phyloP scores from a whole-genome alignment of 2,329 filamentous ascomycete genomes.

The Cadophora malorum region DNA sequence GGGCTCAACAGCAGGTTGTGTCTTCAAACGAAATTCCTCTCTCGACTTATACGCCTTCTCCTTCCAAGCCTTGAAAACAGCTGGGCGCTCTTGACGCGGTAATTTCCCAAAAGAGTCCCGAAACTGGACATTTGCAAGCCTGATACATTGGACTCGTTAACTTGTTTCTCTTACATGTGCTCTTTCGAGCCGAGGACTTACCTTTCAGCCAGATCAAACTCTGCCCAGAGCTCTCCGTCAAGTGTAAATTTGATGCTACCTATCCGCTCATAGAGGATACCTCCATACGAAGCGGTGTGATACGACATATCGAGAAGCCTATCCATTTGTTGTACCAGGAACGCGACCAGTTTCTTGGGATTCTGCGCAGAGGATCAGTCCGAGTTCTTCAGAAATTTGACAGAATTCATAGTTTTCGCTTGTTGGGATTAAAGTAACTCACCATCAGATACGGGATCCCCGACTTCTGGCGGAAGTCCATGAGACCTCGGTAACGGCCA shows the following conservation, averaged over 20 bases:
- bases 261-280: background rate
- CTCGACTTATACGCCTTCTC: background rate
- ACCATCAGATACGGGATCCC: background rate
- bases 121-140: background rate
- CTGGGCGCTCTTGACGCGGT: background rate
- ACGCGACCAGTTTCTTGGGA: background rate
- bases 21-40: background rate
- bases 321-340: background rate
- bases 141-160: background rate
- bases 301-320: background rate
- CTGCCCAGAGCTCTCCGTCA: background rate
- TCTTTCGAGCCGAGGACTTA: background rate
- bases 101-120: background rate
- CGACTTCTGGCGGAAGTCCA: background rate
- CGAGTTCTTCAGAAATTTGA: background rate
- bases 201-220: background rate
- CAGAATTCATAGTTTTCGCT: background rate
- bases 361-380: background rate
- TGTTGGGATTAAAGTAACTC: background rate
- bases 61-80: background rate
- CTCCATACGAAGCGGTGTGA: background rate
- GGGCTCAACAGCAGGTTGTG: background rate
- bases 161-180: too few relatives aligned
- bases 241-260: background rate
- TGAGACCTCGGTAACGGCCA: background rate